Percentiles rank a stretch among this genome's conserved stretches.
Conservation (phyloP, 148 eudicot genomes). For the Diospyros lotus region DNA sequence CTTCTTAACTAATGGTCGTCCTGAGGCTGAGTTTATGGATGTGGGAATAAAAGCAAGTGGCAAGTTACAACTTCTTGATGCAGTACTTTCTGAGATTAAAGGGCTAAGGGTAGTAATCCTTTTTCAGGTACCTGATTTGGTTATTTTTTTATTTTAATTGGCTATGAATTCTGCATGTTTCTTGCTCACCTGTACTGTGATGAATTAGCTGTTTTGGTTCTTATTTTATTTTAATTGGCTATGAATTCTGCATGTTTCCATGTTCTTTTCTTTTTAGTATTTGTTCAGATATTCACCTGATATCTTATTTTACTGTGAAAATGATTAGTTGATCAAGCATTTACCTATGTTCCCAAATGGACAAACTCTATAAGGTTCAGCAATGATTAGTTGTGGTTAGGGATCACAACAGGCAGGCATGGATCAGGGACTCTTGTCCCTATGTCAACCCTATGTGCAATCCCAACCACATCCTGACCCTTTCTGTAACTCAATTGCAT, state of each 20-base stretch:
- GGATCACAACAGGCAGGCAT: too few relatives aligned
- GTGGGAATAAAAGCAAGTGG: conserved; percentile 83
- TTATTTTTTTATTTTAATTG: not conserved
- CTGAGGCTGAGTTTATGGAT: conserved; percentile 34
- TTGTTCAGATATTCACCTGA: not conserved
- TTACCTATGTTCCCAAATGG: not conserved
- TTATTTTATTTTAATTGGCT: too few relatives aligned
- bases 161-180: not conserved
- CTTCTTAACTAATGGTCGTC: conserved; percentile 36
- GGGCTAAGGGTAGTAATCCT: conserved; percentile 54
- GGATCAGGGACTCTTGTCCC: too few relatives aligned
- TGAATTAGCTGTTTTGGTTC: not conserved
- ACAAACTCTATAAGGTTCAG: too few relatives aligned
- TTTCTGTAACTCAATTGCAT: too few relatives aligned
- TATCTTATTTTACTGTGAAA: not conserved
- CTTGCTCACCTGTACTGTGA: not conserved
- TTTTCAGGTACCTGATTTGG: conserved; percentile 49
- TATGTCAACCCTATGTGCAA: too few relatives aligned
- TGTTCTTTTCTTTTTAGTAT: not conserved
- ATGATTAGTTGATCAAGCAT: not conserved
- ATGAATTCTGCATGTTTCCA: too few relatives aligned
- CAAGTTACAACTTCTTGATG: conserved; percentile 64
- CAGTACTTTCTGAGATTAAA: conserved; percentile 52
- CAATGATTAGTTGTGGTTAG: too few relatives aligned
- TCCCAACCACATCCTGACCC: too few relatives aligned